These are phyloP conservation scores for Calonectria pauciramosa DNA, from an alignment of 2,329 filamentous ascomycete genomes.

Conservation along the genomic window DNA sequence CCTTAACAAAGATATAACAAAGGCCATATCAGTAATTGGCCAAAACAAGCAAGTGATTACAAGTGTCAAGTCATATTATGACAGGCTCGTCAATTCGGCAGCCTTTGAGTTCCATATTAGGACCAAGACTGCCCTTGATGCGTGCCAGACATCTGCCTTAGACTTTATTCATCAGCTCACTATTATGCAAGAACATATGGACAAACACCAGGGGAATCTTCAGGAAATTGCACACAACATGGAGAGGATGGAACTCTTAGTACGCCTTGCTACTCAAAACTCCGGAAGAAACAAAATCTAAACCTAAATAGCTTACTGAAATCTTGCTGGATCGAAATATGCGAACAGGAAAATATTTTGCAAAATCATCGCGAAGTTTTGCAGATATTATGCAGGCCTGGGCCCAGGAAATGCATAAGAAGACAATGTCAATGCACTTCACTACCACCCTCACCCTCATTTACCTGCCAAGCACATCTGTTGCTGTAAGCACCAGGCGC, in stretches of 20 bases:
- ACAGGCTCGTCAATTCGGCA: neutral
- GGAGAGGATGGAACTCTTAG: neutral
- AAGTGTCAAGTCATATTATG: neutral
- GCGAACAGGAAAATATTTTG: neutral
- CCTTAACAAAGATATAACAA: neutral
- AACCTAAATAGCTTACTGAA: neutral
- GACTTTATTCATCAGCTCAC: neutral
- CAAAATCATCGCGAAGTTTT: neutral
- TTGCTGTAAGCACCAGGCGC: neutral
- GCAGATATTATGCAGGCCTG: neutral
- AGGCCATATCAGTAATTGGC: neutral
- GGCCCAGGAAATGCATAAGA: neutral
- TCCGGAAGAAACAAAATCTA: neutral
- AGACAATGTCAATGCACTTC: neutral
- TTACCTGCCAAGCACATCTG: neutral
- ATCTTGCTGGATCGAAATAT: neutral
- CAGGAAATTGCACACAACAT: neutral
- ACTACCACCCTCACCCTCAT: neutral
- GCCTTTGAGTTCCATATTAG: neutral
- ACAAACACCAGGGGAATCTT: neutral
- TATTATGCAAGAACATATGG: neutral
- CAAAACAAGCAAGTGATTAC: neutral
- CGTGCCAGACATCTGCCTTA: neutral
- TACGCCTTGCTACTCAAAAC: neutral
- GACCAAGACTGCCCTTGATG: neutral